Conservation (phyloP, 1,284 basidiomycete species). For the Somion occarium region DNA sequence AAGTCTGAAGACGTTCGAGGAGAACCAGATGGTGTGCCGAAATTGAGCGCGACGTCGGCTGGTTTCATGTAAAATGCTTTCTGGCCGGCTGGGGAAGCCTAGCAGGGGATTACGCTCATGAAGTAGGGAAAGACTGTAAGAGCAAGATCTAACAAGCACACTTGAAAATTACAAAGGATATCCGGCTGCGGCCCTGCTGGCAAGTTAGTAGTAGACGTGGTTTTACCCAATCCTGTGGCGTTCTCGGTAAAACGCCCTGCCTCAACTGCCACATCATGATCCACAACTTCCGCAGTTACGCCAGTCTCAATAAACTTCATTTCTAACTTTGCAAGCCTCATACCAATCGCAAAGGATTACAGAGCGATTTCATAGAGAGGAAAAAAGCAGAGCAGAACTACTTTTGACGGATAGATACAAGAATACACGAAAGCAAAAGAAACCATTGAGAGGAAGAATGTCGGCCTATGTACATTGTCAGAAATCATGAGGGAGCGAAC, state of each 20-base stretch:
- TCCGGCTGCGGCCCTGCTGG: not conserved
- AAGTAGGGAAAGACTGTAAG: not conserved
- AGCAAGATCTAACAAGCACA: not conserved
- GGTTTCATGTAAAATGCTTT: conserved; percentile 27
- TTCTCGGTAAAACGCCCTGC: not conserved
- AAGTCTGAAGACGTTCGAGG: conserved; percentile 54
- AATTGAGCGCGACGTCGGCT: conserved; percentile 62
- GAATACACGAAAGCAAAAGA: conserved; percentile 16
- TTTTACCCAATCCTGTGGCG: conserved; percentile 8
- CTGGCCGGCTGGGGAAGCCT: conserved; percentile 4
- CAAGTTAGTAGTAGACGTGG: conserved; percentile 7
- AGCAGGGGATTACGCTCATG: conserved; percentile 11
- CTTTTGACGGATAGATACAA: conserved; percentile 24
- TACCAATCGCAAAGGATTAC: not conserved
- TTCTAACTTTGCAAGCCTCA: not conserved
- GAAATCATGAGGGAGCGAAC: conserved; percentile 1
- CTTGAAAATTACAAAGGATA: not conserved
- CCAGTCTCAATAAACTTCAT: not conserved
- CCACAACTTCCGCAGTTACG: not conserved
- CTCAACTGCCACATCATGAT: not conserved
- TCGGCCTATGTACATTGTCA: conserved; percentile 2
- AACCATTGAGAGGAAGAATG: conserved; percentile 8
- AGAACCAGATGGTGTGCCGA: conserved; percentile 48
- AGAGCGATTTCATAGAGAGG: conserved; percentile 6
- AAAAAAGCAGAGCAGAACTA: conserved; percentile 13